Base-by-base conservation (phyloP, 2,329 filamentous ascomycete genomes). In the Colletotrichum scovillei region DNA sequence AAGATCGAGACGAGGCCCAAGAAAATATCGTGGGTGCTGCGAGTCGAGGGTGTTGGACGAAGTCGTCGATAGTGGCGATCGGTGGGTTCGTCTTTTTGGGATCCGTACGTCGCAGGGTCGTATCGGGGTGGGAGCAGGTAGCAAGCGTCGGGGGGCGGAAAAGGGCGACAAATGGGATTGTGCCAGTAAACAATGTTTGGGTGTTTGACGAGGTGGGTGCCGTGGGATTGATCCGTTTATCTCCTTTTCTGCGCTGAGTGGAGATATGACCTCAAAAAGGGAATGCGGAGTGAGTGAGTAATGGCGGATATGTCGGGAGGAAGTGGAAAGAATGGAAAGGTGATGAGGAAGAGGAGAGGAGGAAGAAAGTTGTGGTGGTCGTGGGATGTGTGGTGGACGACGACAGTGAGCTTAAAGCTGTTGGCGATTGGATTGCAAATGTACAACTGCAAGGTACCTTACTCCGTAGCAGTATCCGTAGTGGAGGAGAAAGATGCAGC, bases 31-130 rank as follows among this genome's bases (percentile, higher is more conserved):
- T 14, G 32, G 26, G 32, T 53, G 26, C 42, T 11, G 55, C 67
- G 28, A 46, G 30, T 22, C 26, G 49, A 63, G 52, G 38, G 38
- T 56, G 46, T 53, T 63, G 16, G 16, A 49, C 16, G 22, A 57
- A 22, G 66, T 56, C 14, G 67, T 64, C 35, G 32, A 63, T 32
- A 26, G 26, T 59, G 49, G 30, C 38, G 19, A 49, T 73, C 55
- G 70, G 59, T 65, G 59, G 53, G 66, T 53, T 73, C 70, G 66
- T 73, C 64, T 60, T 55, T 46, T 59, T 19, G 38, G 16, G 38
- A 42, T 42, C 38, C 38, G 59, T 64, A 22, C 53, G 68, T 52
- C n/a, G 63, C 19, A 49, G 63, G 67, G 57, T 71, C 62, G 72
- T 67, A 67, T 63, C 68, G 67, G 62, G n/a, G 32, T 35, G 32